Evolutionary conservation across 2,329 filamentous ascomycete species (phyloP), one percentile per base, ranked within the genome.

Genomic region (Emergomyces pasteurianus): DNA sequence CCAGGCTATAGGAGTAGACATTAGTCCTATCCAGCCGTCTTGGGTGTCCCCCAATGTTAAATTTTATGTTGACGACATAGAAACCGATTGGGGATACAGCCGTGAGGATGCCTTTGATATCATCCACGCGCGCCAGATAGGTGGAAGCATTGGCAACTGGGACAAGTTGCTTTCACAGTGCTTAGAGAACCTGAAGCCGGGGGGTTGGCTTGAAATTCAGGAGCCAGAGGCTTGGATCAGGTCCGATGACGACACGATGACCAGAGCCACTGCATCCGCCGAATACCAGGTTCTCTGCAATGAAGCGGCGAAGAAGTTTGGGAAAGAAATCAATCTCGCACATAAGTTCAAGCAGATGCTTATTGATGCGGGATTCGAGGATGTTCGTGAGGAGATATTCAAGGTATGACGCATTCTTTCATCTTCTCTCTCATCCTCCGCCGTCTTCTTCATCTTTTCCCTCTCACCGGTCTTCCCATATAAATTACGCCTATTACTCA

Each of bases 11-110:
- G 75, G 73, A 9, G 73, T 69, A 6, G 74, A 76, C 60, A 66
- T 76, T 3, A 71, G 68, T 57, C 72, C 74, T 18, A 76, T 74
- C 10, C 75, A 75, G 59, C 73, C 74, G 1, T 65, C 59, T 6
- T 68, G 70, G 62, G 63, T 67, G 1, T 66, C 69, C n/a, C 70
- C 70, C 12, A 74, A 73, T 54, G 63, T 67, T 58, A 66, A 65
- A 53, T 73, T 73, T 61, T 64, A 68, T 43, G 61, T 72, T n/a
- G 70, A 72, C 42, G 71, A 73, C 58, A 65, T 69, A 53, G 70
- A 72, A 61, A 63, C 46, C 23, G 65, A 69, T 28, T 72, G 70
- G 70, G 34, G 58, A 0, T 70, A 68, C 31, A 31, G 18, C 58
- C 67, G 59, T 1, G n/a, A 38, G 2, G 64, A 67, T 23, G 57